Evolutionary conservation across 1,284 basidiomycete species (phyloP).

Genomic region (Fomes fomentarius): DNA sequence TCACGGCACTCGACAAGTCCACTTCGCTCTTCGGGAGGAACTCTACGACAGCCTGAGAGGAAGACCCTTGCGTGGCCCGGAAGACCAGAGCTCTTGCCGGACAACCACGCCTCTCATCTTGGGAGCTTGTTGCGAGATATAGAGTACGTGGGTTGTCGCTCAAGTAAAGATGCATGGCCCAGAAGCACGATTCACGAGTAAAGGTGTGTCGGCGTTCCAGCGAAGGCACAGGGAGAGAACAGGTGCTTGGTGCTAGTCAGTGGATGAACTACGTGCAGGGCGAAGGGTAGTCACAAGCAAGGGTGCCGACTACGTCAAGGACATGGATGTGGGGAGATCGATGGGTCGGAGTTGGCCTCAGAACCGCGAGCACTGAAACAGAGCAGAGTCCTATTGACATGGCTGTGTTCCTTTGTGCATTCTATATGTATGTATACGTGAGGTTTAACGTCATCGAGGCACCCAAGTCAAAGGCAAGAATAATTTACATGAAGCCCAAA

Average conservation of each 20-base stretch:
- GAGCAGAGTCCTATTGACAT: not conserved
- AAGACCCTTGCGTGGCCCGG: constrained; percentile 59
- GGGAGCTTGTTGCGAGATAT: constrained; percentile 70
- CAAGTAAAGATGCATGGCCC: constrained; percentile 69
- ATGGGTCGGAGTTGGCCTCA: too few relatives aligned
- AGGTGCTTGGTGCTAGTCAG: not conserved
- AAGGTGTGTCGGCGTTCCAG: not conserved
- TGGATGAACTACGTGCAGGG: not conserved
- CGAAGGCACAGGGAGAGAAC: too few relatives aligned
- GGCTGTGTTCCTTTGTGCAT: constrained; percentile 2
- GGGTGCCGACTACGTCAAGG: not conserved
- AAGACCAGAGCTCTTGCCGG: constrained; percentile 71
- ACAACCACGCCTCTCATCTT: constrained; percentile 61
- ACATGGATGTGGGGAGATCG: not conserved
- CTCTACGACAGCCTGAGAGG: constrained; percentile 78
- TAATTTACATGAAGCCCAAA: constrained; percentile 3
- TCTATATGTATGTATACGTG: too few relatives aligned
- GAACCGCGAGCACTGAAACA: too few relatives aligned
- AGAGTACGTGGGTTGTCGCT: constrained; percentile 65
- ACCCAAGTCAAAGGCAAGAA: not conserved
- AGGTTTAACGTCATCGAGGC: too few relatives aligned
- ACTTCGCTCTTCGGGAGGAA: constrained; percentile 77
- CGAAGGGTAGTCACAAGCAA: not conserved
- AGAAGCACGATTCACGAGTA: not conserved
- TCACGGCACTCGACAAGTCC: constrained; percentile 63